Conservation (phyloP, 2,329 filamentous ascomycete genomes). For the Dichotomopilus funicola region DNA sequence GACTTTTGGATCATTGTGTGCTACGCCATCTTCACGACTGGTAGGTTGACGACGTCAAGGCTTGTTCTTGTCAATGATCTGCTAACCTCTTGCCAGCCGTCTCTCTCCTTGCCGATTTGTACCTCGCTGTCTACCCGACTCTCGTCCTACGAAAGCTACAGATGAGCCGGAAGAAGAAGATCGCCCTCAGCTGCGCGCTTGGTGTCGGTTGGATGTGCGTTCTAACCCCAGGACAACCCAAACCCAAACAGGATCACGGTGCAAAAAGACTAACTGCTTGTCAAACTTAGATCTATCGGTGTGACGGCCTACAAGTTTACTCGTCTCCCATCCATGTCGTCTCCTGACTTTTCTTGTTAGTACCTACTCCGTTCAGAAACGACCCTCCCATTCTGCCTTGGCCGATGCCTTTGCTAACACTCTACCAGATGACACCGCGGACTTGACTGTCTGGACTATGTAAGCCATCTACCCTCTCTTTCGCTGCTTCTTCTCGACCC, state of each 20-base stretch:
- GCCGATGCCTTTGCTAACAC: background rate
- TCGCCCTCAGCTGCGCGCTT: slow-evolving; percentile 34
- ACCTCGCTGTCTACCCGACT: slow-evolving; percentile 37
- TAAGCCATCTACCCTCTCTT: background rate
- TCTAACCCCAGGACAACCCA: background rate
- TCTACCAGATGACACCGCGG: slow-evolving; percentile 29
- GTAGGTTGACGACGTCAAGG: background rate
- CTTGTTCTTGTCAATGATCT: background rate
- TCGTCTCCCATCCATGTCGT: slow-evolving; percentile 15
- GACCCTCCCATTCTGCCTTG: background rate
- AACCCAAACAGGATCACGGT: background rate
- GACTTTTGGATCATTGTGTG: slow-evolving; percentile 31
- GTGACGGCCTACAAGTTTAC: slow-evolving; percentile 30
- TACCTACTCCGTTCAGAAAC: slow-evolving; percentile 25
- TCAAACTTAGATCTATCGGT: slow-evolving; percentile 11
- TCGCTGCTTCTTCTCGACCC: background rate
- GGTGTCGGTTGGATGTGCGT: slow-evolving; percentile 32
- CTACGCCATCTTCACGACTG: slow-evolving; percentile 27
- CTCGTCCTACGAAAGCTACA: slow-evolving; percentile 33
- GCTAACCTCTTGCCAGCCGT: slow-evolving; percentile 25
- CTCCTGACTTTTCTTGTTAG: slow-evolving; percentile 17
- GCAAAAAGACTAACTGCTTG: too few species aligned
- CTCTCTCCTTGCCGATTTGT: slow-evolving; percentile 34
- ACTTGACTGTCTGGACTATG: slow-evolving; percentile 40
- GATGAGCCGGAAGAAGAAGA: slow-evolving; percentile 35